Base-by-base conservation (phyloP, 2,329 filamentous ascomycete genomes). In the Rutstroemia sp. region DNA sequence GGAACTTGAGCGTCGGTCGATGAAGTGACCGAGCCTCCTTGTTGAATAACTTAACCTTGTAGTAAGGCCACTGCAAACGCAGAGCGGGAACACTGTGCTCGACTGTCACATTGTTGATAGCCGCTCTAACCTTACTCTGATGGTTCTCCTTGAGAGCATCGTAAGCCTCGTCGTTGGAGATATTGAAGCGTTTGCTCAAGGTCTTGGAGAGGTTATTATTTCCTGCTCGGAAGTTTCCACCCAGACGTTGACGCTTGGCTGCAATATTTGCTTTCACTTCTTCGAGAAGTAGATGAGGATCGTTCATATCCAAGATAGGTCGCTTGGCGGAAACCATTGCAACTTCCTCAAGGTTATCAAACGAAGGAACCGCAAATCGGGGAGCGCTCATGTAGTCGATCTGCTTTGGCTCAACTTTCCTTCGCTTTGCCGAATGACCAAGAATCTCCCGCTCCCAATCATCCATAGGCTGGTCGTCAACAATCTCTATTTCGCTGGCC, bases 81-180 rank as follows among this genome's bases (percentile, higher is more conserved):
- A 92, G 78, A 10, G 94, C 94, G 16, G 94, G 92, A 77, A 96
- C 79, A 71, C 89, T 92, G 74, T 99, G 94, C 70, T 99, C 94
- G 44, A 99, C 86, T n/a, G 88, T 85, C 60, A 96, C 83, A 67
- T 92, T 92, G 47, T 91, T 90, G 59, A 99, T 82, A 1, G 90
- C 95, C 52, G 91, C 94, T 63, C 94, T 85, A 59, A 99, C 89
- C 72, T 96, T 97, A 78, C 90, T 91, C 73, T 95, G 90, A 68
- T 95, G 92, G 68, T 96, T 97, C 71, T 96, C 91, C 72, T 97
- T 97, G 46, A 99, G 81, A 59, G 91, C 83, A 68, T 97, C 92
- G 70, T 99, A 99, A 1, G 92, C 92, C 58, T 94, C 88, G 67
- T 99, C 94, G 61, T 97, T 97, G 30, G 92, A 96, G 58, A 95